A percentile compares a stretch with the other conserved stretches of the same genome.
Conservation (phyloP, 2,329 filamentous ascomycete genomes). For the Diaporthe citriasiana region DNA sequence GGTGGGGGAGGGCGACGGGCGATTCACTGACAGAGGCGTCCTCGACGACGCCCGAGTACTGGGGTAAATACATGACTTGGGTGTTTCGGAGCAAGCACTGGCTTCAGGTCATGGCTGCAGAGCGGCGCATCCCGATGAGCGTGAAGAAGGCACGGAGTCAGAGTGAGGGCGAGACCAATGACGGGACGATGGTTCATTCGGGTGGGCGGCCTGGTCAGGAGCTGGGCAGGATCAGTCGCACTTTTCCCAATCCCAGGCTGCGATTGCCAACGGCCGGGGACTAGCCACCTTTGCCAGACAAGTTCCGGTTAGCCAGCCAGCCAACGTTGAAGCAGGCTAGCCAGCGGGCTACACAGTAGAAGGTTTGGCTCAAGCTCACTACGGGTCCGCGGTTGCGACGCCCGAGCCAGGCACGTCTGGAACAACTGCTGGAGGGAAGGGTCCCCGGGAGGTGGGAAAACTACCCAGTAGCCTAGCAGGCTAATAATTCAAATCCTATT, state of each 20-base stretch:
- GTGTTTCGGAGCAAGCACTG: constrained; percentile 15
- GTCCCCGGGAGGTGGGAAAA: not conserved
- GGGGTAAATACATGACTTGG: constrained; percentile 2
- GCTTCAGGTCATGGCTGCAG: not conserved
- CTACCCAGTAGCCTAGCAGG: not conserved
- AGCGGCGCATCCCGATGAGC: not conserved
- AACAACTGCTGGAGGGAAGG: constrained; percentile 3
- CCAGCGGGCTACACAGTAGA: not conserved
- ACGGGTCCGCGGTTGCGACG: constrained; percentile 27
- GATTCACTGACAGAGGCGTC: not conserved
- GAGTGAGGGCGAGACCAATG: constrained; percentile 5
- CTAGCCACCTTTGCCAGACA: constrained; percentile 8
- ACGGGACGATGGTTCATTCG: constrained; percentile 30
- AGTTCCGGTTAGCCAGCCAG: not conserved
- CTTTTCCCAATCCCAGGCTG: not conserved
- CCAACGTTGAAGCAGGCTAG: constrained; percentile 24
- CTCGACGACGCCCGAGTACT: not conserved
- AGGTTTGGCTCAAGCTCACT: constrained; percentile 20
- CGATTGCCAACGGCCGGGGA: constrained; percentile 16
- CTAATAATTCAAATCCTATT: not conserved
- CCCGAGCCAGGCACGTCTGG: constrained; percentile 18
- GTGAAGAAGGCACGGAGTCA: not conserved
- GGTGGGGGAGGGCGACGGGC: not conserved
- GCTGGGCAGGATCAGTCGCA: not conserved
- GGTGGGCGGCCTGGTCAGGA: constrained; percentile 14